A percentile compares a stretch with the other conserved stretches of the same genome.
phyloP scores from a whole-genome alignment of 1,139 yeast genomes.

The Blastobotrys aristatus region DNA sequence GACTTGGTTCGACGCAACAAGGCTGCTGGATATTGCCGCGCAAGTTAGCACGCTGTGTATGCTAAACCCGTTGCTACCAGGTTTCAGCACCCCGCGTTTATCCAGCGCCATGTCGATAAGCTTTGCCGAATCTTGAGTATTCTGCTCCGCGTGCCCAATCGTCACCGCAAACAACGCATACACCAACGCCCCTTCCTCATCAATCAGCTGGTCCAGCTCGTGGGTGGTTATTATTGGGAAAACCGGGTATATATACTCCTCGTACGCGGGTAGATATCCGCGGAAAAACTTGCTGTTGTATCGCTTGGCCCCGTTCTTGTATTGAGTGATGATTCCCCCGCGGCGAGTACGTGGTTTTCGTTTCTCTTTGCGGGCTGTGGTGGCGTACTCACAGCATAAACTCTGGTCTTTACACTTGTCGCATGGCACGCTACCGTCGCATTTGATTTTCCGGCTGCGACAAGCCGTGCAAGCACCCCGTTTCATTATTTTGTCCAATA shows the following conservation, averaged over 20 bases:
- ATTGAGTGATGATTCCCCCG: constrained; percentile 18
- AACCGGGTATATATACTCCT: constrained; percentile 18
- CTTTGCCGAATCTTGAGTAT: neutral
- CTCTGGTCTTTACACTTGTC: constrained; percentile 17
- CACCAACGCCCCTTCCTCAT: constrained; percentile 16
- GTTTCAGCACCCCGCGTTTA: constrained; percentile 16
- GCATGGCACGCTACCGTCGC: constrained; percentile 19
- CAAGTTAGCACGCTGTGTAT: constrained; percentile 16
- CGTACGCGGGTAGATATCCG: constrained; percentile 13
- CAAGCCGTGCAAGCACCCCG: constrained; percentile 22
- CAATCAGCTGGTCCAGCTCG: constrained; percentile 16
- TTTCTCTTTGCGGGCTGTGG: neutral
- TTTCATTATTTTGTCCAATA: neutral
- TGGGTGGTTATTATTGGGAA: constrained; percentile 19
- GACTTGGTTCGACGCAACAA: constrained; percentile 17
- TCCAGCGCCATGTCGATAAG: constrained; percentile 17
- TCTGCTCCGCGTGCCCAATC: constrained; percentile 15
- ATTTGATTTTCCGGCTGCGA: constrained; percentile 19
- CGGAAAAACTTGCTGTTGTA: constrained; percentile 14
- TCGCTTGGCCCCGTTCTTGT: constrained; percentile 7
- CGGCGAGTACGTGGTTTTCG: constrained; percentile 14
- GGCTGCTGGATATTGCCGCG: constrained; percentile 16
- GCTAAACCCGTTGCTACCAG: constrained; percentile 2
- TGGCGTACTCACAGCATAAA: constrained; percentile 18
- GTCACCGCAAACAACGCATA: constrained; percentile 20